phyloP scores from a whole-genome alignment of 768 basidiomycete species.

The Boletus patriciae region DNA sequence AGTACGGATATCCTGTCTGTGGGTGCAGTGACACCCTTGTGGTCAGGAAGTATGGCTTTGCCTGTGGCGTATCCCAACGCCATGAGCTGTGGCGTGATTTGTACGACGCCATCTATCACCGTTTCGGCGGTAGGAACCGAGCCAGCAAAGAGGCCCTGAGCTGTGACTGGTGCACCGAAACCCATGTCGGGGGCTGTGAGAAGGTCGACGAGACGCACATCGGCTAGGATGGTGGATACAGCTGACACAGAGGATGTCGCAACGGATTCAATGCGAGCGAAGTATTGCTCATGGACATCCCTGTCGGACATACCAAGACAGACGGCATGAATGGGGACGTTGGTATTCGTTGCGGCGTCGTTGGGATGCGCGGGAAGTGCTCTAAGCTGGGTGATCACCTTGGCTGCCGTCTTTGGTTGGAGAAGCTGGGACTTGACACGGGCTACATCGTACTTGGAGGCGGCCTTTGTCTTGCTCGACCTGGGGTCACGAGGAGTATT shows the following conservation, averaged over 20 bases:
- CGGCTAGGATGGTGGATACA: conserved; percentile 51
- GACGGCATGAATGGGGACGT: conserved; percentile 72
- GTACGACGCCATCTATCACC: conserved; percentile 62
- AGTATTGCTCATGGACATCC: conserved; percentile 61
- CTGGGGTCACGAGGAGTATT: conserved; percentile 32
- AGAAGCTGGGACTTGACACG: conserved; percentile 69
- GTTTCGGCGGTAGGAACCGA: conserved; percentile 75
- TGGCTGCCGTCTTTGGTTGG: conserved; percentile 65
- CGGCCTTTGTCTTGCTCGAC: conserved; percentile 37
- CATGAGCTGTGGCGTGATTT: conserved; percentile 77
- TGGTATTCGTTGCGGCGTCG: conserved; percentile 13
- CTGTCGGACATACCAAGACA: conserved; percentile 64
- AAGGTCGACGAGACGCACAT: conserved; percentile 62
- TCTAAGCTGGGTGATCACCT: conserved; percentile 70
- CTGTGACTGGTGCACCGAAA: conserved; percentile 70
- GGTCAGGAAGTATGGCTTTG: conserved; percentile 60
- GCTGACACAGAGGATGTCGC: conserved; percentile 51
- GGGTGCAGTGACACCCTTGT: conserved; percentile 69
- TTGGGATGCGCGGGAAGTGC: conserved; percentile 43
- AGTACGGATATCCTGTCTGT: conserved; percentile 74
- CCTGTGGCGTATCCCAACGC: conserved; percentile 77
- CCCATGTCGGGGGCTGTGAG: conserved; percentile 64
- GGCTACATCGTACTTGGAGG: conserved; percentile 53
- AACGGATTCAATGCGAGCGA: conserved; percentile 50
- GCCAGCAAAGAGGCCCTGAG: conserved; percentile 66